phyloP scores from a whole-genome alignment of 805 yeast species.

The Kuraishia hungarica region DNA sequence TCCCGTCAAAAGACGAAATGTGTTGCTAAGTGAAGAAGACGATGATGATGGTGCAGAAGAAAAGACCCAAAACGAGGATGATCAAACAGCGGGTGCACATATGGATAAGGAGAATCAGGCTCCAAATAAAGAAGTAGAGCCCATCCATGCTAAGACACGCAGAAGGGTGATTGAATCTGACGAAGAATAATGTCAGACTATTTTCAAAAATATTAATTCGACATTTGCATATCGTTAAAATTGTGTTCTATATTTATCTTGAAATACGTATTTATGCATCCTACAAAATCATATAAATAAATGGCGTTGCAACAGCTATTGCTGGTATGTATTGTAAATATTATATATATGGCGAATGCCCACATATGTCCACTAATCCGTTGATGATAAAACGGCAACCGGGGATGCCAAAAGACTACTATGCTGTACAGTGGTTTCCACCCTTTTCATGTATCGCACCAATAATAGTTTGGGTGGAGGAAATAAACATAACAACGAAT shows the following conservation, averaged over 20 bases:
- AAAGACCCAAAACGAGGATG: too few relatives aligned
- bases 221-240: too few relatives aligned
- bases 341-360: too few relatives aligned
- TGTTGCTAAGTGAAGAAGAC: background rate
- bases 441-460: constrained; percentile 31
- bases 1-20: background rate
- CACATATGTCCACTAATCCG: too few relatives aligned
- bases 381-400: background rate
- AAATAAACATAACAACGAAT: constrained; percentile 62
- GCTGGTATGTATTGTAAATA: too few relatives aligned
- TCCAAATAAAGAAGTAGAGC: background rate
- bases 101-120: background rate
- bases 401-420: background rate
- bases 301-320: too few relatives aligned
- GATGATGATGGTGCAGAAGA: background rate
- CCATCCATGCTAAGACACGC: background rate
- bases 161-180: constrained; percentile 3
- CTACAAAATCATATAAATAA: too few relatives aligned
- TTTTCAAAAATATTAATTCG: too few relatives aligned
- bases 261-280: constrained; percentile 7
- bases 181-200: background rate
- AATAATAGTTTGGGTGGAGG: constrained; percentile 67
- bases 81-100: background rate
- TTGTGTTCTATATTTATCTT: constrained; percentile 4
- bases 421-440: constrained; percentile 39